Evolutionary conservation across 768 basidiomycete genomes (phyloP).

Genomic region (Naganishia antarctica): DNA sequence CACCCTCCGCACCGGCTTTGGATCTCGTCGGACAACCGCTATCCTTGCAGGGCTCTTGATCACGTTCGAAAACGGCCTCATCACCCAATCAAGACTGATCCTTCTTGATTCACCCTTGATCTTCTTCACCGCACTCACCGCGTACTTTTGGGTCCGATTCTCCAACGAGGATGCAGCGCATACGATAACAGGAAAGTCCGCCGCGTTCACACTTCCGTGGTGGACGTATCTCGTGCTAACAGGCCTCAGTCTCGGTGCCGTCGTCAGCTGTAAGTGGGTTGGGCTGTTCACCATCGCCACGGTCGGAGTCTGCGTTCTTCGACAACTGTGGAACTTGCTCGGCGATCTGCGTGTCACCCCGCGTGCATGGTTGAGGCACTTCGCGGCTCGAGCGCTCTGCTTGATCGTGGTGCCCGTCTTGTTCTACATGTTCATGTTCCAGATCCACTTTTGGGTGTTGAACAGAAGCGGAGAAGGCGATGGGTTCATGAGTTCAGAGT

Average conservation of each 20-base stretch:
- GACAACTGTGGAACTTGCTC: conserved; percentile 81
- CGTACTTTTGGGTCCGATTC: conserved; percentile 83
- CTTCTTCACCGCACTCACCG: conserved; percentile 90
- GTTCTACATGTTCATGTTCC: conserved; percentile 97
- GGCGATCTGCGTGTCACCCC: conserved; percentile 79
- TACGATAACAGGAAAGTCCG: background rate
- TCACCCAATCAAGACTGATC: conserved; percentile 94
- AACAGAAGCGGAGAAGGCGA: conserved; percentile 91
- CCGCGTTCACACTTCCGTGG: conserved; percentile 73
- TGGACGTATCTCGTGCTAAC: conserved; percentile 87
- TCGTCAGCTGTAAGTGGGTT: conserved; percentile 95
- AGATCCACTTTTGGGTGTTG: conserved; percentile 85
- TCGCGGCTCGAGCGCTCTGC: conserved; percentile 81
- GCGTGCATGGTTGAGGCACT: conserved; percentile 72
- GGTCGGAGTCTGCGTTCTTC: conserved; percentile 73
- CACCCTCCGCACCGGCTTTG: conserved; percentile 76
- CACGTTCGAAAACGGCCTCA: conserved; percentile 91
- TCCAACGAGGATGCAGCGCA: conserved; percentile 71
- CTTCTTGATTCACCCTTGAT: conserved; percentile 96
- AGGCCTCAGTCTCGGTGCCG: conserved; percentile 84
- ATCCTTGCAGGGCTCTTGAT: conserved; percentile 84
- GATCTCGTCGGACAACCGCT: conserved; percentile 85
- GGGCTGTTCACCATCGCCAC: conserved; percentile 97
- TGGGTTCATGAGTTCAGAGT: conserved; percentile 98
- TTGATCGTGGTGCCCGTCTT: conserved; percentile 75